A percentile compares a stretch with the other conserved stretches of the same genome.
Evolutionary conservation across 2,329 filamentous ascomycete genomes (phyloP).

Genomic region (Aphanoascus verrucosus): DNA sequence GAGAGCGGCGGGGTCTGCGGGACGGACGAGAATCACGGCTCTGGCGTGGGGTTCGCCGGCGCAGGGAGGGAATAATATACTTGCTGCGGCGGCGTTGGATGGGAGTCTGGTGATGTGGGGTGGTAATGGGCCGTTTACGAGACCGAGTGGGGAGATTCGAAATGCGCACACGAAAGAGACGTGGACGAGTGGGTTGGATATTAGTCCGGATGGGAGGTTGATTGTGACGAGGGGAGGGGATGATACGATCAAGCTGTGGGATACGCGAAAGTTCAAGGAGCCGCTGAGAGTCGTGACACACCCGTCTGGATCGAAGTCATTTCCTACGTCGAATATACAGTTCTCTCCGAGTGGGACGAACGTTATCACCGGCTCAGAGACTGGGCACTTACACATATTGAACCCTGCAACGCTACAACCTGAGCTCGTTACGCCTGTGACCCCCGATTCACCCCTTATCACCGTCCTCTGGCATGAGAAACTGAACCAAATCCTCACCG

Average conservation of each 20-base stretch:
- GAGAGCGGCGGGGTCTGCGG: constrained; percentile 72
- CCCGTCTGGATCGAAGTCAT: constrained; percentile 70
- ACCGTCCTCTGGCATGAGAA: constrained; percentile 85
- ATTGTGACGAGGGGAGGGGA: constrained; percentile 86
- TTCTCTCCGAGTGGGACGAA: constrained; percentile 77
- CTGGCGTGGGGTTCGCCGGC: constrained; percentile 71
- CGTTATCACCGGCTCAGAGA: constrained; percentile 78
- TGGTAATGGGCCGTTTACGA: constrained; percentile 73
- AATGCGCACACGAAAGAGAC: constrained; percentile 73
- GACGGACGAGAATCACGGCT: constrained; percentile 85
- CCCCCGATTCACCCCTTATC: constrained; percentile 69
- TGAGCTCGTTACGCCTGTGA: constrained; percentile 81
- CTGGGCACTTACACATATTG: constrained; percentile 80
- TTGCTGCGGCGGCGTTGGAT: constrained; percentile 76
- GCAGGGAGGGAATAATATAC: constrained; percentile 66
- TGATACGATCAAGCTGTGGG: constrained; percentile 90
- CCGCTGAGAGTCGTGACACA: constrained; percentile 72
- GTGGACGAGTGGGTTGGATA: constrained; percentile 85
- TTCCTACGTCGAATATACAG: constrained; percentile 72
- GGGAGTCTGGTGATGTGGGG: constrained; percentile 86
- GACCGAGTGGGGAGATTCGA: constrained; percentile 71
- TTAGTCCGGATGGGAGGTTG: constrained; percentile 82
- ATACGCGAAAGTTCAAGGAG: constrained; percentile 87
- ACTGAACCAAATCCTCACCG: constrained; percentile 91
- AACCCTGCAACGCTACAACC: constrained; percentile 82